Conservation (phyloP, 192 early-diverging fungal species). For the Entomortierella lignicola region DNA sequence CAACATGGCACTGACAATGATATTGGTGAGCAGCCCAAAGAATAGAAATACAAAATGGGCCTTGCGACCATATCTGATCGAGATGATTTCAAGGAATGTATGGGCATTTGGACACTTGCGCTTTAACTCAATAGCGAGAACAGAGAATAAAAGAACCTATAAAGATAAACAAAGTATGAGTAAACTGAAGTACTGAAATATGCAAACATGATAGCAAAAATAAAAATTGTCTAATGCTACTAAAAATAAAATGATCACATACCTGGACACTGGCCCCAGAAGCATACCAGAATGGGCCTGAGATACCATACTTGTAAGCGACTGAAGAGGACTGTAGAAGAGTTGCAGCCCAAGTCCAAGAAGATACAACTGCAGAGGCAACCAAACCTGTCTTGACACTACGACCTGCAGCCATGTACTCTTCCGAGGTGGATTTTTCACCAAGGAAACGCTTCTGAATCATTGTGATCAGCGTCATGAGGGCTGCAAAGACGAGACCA, state of each 20-base stretch:
- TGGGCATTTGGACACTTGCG: constrained; percentile 79
- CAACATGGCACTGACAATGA: constrained; percentile 80
- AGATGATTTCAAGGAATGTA: constrained; percentile 78
- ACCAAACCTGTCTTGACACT: constrained; percentile 76
- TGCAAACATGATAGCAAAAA: background rate
- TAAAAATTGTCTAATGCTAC: background rate
- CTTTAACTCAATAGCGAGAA: constrained; percentile 81
- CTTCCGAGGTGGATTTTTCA: constrained; percentile 73
- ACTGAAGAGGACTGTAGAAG: constrained; percentile 75
- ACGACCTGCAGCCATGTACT: constrained; percentile 76
- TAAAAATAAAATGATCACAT: background rate
- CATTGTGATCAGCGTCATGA: constrained; percentile 74
- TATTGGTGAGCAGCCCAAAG: constrained; percentile 63
- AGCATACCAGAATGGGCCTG: constrained; percentile 75
- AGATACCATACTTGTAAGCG: constrained; percentile 76
- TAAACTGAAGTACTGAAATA: background rate
- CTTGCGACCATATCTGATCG: constrained; percentile 70
- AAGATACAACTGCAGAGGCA: constrained; percentile 75
- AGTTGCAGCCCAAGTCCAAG: constrained; percentile 80
- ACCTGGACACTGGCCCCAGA: constrained; percentile 75
- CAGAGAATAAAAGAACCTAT: constrained; percentile 73
- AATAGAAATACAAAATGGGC: constrained; percentile 71
- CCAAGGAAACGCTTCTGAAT: constrained; percentile 74
- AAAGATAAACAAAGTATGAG: background rate
- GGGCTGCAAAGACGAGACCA: constrained; percentile 62